Base-by-base conservation (phyloP, 2,329 filamentous ascomycete genomes). In the Leptographium wingfieldii region DNA sequence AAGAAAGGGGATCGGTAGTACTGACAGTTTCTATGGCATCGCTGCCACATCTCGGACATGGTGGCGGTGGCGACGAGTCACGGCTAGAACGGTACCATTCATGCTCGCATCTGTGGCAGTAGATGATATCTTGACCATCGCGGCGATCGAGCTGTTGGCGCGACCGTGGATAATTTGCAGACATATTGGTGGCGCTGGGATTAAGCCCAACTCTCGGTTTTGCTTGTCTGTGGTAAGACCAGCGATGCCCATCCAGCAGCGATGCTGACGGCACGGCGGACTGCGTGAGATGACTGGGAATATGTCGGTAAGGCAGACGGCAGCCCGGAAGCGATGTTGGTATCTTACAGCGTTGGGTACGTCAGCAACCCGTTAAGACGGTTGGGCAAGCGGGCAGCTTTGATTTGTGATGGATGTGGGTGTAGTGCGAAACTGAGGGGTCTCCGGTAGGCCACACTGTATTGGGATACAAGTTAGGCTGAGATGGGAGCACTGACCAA, bases 21-120 rank as follows among this genome's bases (percentile, higher is more conserved):
- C 86, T 69, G 77, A 95, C 92, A 67, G 97, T 90, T 74, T 99
- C 92, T 19, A 84, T 90, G 65, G 90, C 85, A 25, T 95, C 90
- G 46, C 84, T 84, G 4, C 79, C 70, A 70, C 94, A 99, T n/a
- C 75, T 72, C 19, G 91, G 90, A 69, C 94, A 99, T 19, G 74
- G 75, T 63, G 95, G 73, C 31, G 94, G 97, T 16, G 74, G 75
- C 63, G 96, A 73, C 33, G 74, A 85, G 65, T 81, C 78, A 65
- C 80, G 77, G 64, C 87, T 80, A 62, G 89, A 82, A 62, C 83
- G 78, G 68, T 87, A 89, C 90, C 91, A 97, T 71, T 96, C 87
- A 64, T 87, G 75, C 58, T 80, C 71, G 74, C 94, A 97, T 62
- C 80, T 75, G 73, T 97, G 90, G 73, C 94, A 99, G 72, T 81